phyloP scores from a whole-genome alignment of 2,329 filamentous ascomycete genomes.

The Cercospora sojina region DNA sequence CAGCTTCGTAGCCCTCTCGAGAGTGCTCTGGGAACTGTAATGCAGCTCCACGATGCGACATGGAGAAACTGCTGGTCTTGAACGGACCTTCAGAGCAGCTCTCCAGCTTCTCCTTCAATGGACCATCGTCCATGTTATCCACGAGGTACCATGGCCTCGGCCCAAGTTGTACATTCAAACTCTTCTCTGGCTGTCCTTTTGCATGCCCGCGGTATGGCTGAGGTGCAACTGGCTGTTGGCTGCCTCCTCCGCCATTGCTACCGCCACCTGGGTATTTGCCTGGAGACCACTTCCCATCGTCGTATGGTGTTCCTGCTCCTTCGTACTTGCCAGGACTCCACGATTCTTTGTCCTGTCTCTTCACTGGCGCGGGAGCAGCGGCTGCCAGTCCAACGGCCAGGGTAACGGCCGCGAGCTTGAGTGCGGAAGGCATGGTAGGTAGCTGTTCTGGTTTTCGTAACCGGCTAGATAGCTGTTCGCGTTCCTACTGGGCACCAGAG shows the following conservation, averaged over 20 bases:
- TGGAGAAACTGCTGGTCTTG: conserved; percentile 56
- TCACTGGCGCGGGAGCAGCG: conserved; percentile 11
- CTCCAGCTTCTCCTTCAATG: conserved; percentile 59
- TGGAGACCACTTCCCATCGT: conserved; percentile 7
- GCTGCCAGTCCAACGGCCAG: conserved; percentile 13
- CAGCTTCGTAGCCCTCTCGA: conserved; percentile 58
- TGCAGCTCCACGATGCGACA: conserved; percentile 62
- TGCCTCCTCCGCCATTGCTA: background rate
- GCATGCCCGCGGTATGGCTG: conserved; percentile 7
- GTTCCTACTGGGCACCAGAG: background rate
- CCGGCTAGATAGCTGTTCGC: background rate
- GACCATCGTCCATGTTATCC: conserved; percentile 60
- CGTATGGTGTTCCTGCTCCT: conserved; percentile 9
- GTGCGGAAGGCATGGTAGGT: conserved; percentile 2
- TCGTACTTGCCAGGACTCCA: conserved; percentile 9
- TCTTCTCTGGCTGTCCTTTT: conserved; percentile 12
- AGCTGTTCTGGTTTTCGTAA: background rate
- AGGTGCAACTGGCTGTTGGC: conserved; percentile 5
- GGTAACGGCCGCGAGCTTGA: conserved; percentile 7
- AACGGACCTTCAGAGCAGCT: conserved; percentile 58
- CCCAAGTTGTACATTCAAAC: conserved; percentile 55
- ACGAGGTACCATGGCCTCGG: conserved; percentile 65
- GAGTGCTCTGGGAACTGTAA: conserved; percentile 66
- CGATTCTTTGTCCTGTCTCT: conserved; percentile 4
- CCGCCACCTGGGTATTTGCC: conserved; percentile 8